Base-by-base conservation (phyloP, 225 moss, liverwort and hornwort genomes). In the Sphagnum tenellum region DNA sequence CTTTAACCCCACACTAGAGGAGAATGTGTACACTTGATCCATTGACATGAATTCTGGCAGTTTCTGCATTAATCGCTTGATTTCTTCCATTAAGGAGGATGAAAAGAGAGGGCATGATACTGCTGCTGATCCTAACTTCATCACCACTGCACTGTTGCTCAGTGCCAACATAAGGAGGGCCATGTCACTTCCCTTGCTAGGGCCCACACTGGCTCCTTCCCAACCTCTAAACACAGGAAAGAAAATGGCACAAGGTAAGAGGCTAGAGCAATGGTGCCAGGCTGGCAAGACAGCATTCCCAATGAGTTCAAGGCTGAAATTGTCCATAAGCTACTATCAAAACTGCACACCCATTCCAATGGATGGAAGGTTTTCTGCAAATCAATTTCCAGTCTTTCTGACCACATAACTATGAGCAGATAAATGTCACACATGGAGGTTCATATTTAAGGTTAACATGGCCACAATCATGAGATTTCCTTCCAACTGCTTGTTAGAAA, bases 91-190 rank as follows among this genome's bases (percentile, higher is more conserved):
- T 50, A 86, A 76, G 67, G 45, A 61, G 49, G 79, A 55, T 47
- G 79, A 76, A 48, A 79, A 86, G 13, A 82, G 14, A 64, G 82
- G 79, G 60, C 78, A 82, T 72, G 86, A 86, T 66, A 82, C 75
- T 64, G 86, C 66, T 55, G 82, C 79, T 55, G 86, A 73, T 7
- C 82, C 86, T 72, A 86, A 64, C 75, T 76, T 82, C 64, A 86
- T 67, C 75, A 86, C 72, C 65, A 74, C 76, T 69, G 77, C 86
- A 69, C 82, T 70, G 71, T 63, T 73, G 64, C 79, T 75, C 13
- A 86, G 73, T 51, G 86, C 72, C 77, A 86, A 56, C 70, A 78
- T 79, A 70, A 86, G 61, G 14, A 86, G 59, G 70, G 79, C 82
- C 57, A 86, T 67, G 55, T 77, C 82, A 71, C 82, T 79, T 62